Conservation (phyloP, 225 moss, liverwort and hornwort species). For the Polytrichum commune region DNA sequence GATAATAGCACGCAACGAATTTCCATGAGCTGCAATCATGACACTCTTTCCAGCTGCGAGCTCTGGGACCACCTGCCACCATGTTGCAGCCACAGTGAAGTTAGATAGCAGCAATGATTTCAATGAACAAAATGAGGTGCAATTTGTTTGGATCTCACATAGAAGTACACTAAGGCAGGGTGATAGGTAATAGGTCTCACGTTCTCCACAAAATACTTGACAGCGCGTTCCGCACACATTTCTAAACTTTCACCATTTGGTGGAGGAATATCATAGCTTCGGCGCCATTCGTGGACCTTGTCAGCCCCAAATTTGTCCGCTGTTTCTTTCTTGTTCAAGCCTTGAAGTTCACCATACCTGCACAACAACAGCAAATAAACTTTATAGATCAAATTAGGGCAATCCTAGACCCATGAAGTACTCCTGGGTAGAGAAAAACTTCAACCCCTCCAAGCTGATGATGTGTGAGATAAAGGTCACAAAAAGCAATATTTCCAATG, state of each 20-base stretch:
- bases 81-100: conserved; percentile 3
- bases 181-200: conserved; percentile 17
- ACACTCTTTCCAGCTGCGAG: conserved; percentile 75
- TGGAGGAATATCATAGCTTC: conserved; percentile 88
- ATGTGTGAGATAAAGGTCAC: background rate
- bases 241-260: conserved; percentile 92
- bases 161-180: too few relatives aligned
- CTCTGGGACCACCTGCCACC: conserved; percentile 77
- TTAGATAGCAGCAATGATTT: too few relatives aligned
- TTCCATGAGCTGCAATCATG: conserved; percentile 94
- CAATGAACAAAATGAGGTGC: too few relatives aligned
- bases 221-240: conserved; percentile 92
- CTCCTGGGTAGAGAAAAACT: background rate
- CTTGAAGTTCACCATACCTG: conserved; percentile 92
- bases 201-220: conserved; percentile 72
- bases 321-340: conserved; percentile 91
- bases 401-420: background rate
- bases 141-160: too few relatives aligned
- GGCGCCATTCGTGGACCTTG: conserved; percentile 84
- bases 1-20: conserved; percentile 85
- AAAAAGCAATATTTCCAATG: background rate
- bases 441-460: background rate
- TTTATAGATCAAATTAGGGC: background rate
- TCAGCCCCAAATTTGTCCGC: conserved; percentile 82
- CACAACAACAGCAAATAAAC: background rate